A percentile compares a stretch with the other conserved stretches of the same genome.
These are phyloP conservation scores for Ceratocystis destructans DNA, from an alignment of 2,329 filamentous ascomycete genomes.

Conservation along the genomic window DNA sequence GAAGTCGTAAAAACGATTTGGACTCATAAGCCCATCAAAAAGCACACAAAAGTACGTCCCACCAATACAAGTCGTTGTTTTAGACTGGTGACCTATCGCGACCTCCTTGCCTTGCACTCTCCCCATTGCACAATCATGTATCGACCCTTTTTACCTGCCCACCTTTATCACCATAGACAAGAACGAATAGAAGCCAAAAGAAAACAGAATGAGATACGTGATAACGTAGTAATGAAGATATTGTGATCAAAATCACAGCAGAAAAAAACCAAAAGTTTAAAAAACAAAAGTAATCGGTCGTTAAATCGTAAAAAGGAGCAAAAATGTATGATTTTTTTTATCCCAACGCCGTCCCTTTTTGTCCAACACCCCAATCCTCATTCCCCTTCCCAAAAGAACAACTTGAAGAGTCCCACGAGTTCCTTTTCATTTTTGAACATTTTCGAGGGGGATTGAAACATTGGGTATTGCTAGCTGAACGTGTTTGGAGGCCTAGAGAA, in stretches of 20 bases:
- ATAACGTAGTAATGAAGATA: constrained; percentile 11
- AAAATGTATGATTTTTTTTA: background rate
- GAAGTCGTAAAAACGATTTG: constrained; percentile 10
- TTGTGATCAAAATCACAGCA: constrained; percentile 18
- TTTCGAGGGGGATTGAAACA: constrained; percentile 27
- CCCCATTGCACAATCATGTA: background rate
- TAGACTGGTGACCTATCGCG: background rate
- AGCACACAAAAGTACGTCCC: background rate
- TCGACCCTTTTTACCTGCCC: background rate
- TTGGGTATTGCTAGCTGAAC: constrained; percentile 26
- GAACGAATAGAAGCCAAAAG: background rate
- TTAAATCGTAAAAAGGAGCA: constrained; percentile 6
- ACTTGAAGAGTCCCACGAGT: constrained; percentile 5
- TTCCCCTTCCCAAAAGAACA: background rate
- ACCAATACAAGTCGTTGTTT: background rate
- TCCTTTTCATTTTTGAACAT: background rate
- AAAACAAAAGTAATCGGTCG: constrained; percentile 20
- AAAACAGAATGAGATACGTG: constrained; percentile 18
- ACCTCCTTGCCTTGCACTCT: background rate
- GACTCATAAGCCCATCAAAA: background rate
- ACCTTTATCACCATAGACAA: background rate
- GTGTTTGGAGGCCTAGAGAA: background rate
- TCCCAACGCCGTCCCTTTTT: background rate
- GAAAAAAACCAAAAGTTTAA: background rate
- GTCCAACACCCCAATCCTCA: constrained; percentile 12